These are phyloP conservation scores for Exobasidium cylindrosporum DNA, from an alignment of 1,284 basidiomycete species.

Conservation along the genomic window DNA sequence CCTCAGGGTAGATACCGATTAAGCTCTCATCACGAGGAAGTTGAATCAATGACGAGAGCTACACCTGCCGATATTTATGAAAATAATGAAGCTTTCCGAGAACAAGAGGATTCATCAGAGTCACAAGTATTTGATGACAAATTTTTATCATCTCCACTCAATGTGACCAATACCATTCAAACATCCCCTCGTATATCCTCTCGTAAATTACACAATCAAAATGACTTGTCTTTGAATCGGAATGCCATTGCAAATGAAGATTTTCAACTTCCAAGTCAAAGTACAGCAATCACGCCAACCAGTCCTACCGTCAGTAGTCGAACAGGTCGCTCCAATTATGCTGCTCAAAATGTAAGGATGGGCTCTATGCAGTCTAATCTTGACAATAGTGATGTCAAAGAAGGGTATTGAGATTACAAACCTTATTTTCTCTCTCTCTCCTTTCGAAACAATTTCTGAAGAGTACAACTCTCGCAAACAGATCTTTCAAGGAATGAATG, in stretches of 20 bases:
- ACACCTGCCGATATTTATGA: neutral
- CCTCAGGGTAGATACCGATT: conserved; percentile 9
- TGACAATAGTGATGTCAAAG: too few species aligned
- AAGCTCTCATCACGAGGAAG: conserved; percentile 3
- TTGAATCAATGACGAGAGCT: neutral
- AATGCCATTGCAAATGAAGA: neutral
- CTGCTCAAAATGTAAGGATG: too few species aligned
- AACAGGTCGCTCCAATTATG: neutral
- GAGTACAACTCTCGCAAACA: too few species aligned
- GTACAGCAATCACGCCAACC: neutral
- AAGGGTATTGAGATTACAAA: too few species aligned
- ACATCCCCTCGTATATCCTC: neutral
- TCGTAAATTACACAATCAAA: neutral
- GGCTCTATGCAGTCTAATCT: too few species aligned
- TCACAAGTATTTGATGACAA: too few species aligned
- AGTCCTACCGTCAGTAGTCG: neutral
- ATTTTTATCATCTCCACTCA: too few species aligned
- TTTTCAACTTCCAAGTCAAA: neutral
- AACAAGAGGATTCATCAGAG: neutral
- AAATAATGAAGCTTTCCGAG: neutral
- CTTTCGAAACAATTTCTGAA: too few species aligned
- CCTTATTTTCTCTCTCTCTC: too few species aligned
- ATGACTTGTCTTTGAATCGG: neutral
- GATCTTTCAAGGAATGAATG: too few species aligned
- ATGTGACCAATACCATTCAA: too few species aligned